Evolutionary conservation across 345 rosid species (phyloP).

Genomic region (Odontarrhena argentea): DNA sequence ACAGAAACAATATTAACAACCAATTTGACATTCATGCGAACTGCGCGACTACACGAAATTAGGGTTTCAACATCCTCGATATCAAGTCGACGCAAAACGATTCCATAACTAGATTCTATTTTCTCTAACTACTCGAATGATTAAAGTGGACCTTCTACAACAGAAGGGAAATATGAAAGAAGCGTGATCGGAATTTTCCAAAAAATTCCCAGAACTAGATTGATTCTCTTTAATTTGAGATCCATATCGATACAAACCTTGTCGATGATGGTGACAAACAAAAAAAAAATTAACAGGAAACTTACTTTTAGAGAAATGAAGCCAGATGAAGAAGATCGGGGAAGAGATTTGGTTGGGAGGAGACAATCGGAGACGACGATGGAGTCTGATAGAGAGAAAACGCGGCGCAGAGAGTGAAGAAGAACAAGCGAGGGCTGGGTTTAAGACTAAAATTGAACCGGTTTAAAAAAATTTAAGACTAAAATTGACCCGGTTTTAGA

Average conservation of each 20-base stretch:
- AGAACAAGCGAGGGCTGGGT: slow-evolving; percentile 28
- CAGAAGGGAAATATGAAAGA: neutral
- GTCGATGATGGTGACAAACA: neutral
- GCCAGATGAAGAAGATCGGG: slow-evolving; percentile 12
- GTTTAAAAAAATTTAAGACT: neutral
- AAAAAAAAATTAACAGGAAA: neutral
- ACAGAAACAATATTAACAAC: neutral
- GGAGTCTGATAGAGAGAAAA: slow-evolving; percentile 8
- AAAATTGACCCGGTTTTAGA: slow-evolving; percentile 7
- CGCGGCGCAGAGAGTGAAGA: slow-evolving; percentile 26
- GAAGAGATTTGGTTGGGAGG: neutral
- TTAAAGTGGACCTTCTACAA: neutral
- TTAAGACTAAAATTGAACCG: slow-evolving; percentile 13
- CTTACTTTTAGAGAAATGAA: slow-evolving; percentile 18
- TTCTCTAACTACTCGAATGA: neutral
- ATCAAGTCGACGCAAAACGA: neutral
- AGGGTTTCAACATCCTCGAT: slow-evolving; percentile 16
- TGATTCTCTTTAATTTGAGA: slow-evolving; percentile 6
- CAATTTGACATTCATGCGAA: neutral
- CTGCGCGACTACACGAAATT: neutral
- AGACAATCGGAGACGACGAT: slow-evolving; percentile 12
- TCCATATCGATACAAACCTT: slow-evolving; percentile 7
- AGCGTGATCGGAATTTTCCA: neutral
- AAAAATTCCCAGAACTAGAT: neutral
- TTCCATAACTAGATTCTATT: neutral